Evolutionary conservation across 225 moss, liverwort and hornwort species (phyloP).

Genomic region (Ulota crispa): DNA sequence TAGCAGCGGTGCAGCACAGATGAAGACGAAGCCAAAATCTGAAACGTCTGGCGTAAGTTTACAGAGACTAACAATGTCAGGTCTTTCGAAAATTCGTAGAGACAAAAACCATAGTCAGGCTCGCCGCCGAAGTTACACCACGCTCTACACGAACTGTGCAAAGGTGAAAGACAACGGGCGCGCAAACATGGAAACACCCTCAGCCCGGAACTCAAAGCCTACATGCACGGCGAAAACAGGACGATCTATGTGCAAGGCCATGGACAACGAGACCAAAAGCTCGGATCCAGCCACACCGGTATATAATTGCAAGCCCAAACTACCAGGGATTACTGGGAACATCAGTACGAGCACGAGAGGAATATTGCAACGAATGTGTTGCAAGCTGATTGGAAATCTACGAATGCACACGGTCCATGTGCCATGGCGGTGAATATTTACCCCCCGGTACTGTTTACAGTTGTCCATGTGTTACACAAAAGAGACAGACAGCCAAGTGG

Average conservation of each 20-base stretch:
- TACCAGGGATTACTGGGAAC: no score
- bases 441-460: background rate
- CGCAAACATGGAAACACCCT: background rate
- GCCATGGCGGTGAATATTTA: background rate
- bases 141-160: background rate
- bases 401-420: background rate
- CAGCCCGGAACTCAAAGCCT: background rate
- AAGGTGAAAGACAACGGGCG: background rate
- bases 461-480: background rate
- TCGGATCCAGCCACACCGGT: background rate
- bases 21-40: background rate
- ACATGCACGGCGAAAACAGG: background rate
- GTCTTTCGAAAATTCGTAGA: background rate
- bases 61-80: background rate
- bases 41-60: background rate
- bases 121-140: background rate
- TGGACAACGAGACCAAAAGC: background rate
- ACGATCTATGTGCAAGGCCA: background rate
- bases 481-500: background rate
- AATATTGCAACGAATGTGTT: background rate
- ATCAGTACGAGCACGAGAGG: background rate
- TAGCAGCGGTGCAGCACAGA: background rate
- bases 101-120: background rate
- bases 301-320: background rate
- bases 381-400: background rate